Base-by-base conservation (phyloP, 2,329 filamentous ascomycete species). In the Emergomyces pasteurianus region DNA sequence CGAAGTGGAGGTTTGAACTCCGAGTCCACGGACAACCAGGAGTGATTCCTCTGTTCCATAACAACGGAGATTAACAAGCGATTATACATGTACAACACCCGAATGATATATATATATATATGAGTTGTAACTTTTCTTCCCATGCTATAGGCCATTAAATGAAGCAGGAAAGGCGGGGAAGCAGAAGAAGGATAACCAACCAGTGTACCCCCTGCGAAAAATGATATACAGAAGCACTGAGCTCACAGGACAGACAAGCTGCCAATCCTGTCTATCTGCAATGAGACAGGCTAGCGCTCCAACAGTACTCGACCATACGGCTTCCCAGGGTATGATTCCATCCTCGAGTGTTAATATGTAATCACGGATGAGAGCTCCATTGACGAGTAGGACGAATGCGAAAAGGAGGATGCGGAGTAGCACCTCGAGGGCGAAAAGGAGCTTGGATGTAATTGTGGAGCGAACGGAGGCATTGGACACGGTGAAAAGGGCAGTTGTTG, bases 401-500 rank as follows among this genome's bases (percentile, higher is more conserved):
- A 78, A 79, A 2, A 80, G 62, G 1, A 78, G 3, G 2, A 78
- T 64, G 21, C 81, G 78, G 2, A 79, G 61, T 6, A 80, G 62
- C 56, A 82, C 66, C 50, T 77, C 71, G 38, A 79, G 60, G 63
- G 74, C 72, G 65, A 76, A 78, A 6, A 76, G 65, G 54, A 78
- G 61, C 61, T 74, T 77, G 14, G 80, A 75, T 16, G 78, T 69
- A 38, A 81, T 68, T 18, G 77, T 81, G 10, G 72, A 72, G 42
- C 74, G 75, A 14, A 73, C 70, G 14, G 88, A 84, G 52, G 85
- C 84, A 61, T 92, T 96, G 42, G 92, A 94, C 60, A 96, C 89
- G 36, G 88, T 95, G 80, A 92, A 97, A 66, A 89, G 88, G 71
- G 89, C 86, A n/a, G 94, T 96, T 2, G 91, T 95, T 54, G 90